Evolutionary conservation across 2,329 filamentous ascomycete species (phyloP), one percentile per base, ranked within the genome.

Genomic region (Curvularia spicifera): DNA sequence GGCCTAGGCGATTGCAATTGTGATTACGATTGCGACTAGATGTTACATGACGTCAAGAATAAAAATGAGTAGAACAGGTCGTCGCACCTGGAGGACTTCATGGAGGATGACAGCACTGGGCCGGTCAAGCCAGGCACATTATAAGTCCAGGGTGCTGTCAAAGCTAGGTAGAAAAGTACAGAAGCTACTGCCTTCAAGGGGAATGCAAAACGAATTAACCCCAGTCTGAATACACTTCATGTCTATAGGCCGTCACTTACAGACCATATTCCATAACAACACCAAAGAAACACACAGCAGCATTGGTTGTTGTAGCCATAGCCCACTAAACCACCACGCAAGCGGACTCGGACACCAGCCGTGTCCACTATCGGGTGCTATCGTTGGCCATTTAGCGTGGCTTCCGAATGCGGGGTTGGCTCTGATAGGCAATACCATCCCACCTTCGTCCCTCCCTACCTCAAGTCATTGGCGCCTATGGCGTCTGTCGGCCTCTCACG

Each of bases 391-490:
- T 48, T 29, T 56, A 56, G 53, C 53, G 53, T 35, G 29, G 33
- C 48, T 48, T 28, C 53, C 47, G 15, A 56, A 52, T 56, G 53
- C 53, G 53, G 53, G 53, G 53, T 52, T 52, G 24, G 48, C 53
- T 51, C 40, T 46, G 31, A 52, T 56, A 56, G 48, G 53, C 53
- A 56, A 52, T 31, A 13, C 40, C 18, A 56, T 56, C 53, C 53
- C 31, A 45, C 40, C 35, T 39, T 22, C 37, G 10, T 51, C n/a
- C 18, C 2, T 9, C 40, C 20, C 24, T 33, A 28, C 22, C 40
- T 45, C 31, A 51, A 20, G 13, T 0, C 4, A 24, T 28, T 39
- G 39, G 53, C 53, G 53, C 43, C 42, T 48, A 22, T 33, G 24
- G 53, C 53, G 29, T 57, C 28, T 51, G 13, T 39, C 18, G 8